Conservation (phyloP, 108 stramenopile genomes). For the Cyclotella atomus region DNA sequence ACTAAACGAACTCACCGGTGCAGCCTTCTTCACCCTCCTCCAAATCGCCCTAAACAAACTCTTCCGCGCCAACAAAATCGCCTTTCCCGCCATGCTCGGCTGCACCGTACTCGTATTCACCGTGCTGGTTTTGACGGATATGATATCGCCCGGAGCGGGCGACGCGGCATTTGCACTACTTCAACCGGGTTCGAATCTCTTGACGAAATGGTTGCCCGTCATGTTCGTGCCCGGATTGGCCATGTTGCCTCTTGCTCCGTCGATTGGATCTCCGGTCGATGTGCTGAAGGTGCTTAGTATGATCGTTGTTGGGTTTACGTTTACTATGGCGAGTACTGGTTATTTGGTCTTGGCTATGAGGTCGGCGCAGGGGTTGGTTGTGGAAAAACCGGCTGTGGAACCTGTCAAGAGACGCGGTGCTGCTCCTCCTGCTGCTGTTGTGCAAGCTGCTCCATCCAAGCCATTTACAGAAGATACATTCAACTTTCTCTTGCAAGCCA, state of each 20-base stretch:
- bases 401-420: slow-evolving; percentile 8
- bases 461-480: slow-evolving; percentile 47
- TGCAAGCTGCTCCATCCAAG: slow-evolving; percentile 33
- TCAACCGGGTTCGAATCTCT: slow-evolving; percentile 64
- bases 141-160: slow-evolving; percentile 58
- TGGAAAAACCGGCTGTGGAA: neutral
- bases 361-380: slow-evolving; percentile 32
- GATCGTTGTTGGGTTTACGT: slow-evolving; percentile 48
- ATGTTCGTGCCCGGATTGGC: slow-evolving; percentile 89
- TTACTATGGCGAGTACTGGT: slow-evolving; percentile 43
- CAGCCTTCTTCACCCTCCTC: slow-evolving; percentile 56
- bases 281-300: slow-evolving; percentile 53
- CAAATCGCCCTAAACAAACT: slow-evolving; percentile 62
- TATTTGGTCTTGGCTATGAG: slow-evolving; percentile 44
- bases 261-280: slow-evolving; percentile 68
- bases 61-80: slow-evolving; percentile 56
- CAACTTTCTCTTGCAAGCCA: slow-evolving; percentile 34
- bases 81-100: slow-evolving; percentile 74
- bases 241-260: slow-evolving; percentile 79
- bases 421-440: slow-evolving; percentile 10
- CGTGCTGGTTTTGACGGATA: slow-evolving; percentile 55
- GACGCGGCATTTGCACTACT: slow-evolving; percentile 49
- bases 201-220: slow-evolving; percentile 87
- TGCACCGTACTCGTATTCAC: slow-evolving; percentile 71
- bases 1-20: slow-evolving; percentile 34